These are phyloP conservation scores for Corymbia maculata DNA, from an alignment of 345 rosid species.

Conservation along the genomic window DNA sequence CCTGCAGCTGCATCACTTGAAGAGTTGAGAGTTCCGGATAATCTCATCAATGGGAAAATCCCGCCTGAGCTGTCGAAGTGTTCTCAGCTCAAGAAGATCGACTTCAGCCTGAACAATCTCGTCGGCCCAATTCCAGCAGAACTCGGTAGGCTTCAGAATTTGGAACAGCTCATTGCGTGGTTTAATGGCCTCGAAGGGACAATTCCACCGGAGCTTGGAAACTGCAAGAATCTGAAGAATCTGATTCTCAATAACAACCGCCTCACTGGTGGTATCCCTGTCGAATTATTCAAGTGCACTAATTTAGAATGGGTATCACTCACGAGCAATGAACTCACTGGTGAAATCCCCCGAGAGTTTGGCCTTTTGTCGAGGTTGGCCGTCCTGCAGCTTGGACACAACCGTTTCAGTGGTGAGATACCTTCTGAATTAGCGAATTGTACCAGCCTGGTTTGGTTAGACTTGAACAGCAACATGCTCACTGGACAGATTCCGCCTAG, in stretches of 20 bases:
- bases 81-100: conserved; percentile 56
- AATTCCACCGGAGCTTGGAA: conserved; percentile 73
- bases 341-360: conserved; percentile 53
- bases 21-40: conserved; percentile 77
- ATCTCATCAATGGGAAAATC: conserved; percentile 58
- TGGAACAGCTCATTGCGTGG: conserved; percentile 92
- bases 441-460: conserved; percentile 85
- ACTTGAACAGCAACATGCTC: conserved; percentile 76
- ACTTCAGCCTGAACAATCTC: conserved; percentile 77
- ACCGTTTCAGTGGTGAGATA: conserved; percentile 79
- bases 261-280: conserved; percentile 68
- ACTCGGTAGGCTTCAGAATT: conserved; percentile 65
- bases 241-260: conserved; percentile 78
- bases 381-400: conserved; percentile 90
- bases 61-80: conserved; percentile 68
- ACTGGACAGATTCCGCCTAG: conserved; percentile 88
- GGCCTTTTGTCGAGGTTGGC: conserved; percentile 69
- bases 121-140: conserved; percentile 77
- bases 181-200: conserved; percentile 65
- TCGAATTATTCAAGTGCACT: conserved; percentile 63
- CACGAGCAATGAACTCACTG: conserved; percentile 67
- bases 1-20: conserved; percentile 73
- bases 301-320: conserved; percentile 95
- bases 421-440: conserved; percentile 79
- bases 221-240: conserved; percentile 60